These are phyloP conservation scores for Drechslerella coelobrocha DNA, from an alignment of 2,329 filamentous ascomycete species.

Conservation along the genomic window DNA sequence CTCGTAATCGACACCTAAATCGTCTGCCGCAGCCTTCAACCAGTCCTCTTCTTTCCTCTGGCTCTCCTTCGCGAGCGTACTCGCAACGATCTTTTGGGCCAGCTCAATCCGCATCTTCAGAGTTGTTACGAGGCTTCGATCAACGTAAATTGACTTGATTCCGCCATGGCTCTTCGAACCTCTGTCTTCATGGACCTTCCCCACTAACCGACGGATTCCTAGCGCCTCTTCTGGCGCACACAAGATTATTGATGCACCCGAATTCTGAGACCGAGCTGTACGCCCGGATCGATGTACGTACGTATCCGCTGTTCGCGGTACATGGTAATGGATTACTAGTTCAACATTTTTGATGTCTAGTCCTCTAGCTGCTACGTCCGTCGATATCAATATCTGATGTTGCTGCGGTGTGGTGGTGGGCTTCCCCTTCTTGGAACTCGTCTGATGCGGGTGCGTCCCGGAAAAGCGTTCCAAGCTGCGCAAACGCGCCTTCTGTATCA, in stretches of 20 bases:
- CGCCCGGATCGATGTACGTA: conserved; percentile 96
- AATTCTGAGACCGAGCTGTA: conserved; percentile 80
- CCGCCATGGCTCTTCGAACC: conserved; percentile 59
- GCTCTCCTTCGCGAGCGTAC: conserved; percentile 84
- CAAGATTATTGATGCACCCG: conserved; percentile 82
- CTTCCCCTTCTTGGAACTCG: conserved; percentile 52
- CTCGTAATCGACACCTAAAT: conserved; percentile 92
- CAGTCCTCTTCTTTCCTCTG: conserved; percentile 82
- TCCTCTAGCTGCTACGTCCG: conserved; percentile 90
- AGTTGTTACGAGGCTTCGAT: conserved; percentile 76
- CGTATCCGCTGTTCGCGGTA: conserved; percentile 86
- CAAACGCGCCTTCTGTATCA: conserved; percentile 95
- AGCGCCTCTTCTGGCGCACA: conserved; percentile 90
- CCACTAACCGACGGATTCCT: conserved; percentile 80
- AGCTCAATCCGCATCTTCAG: conserved; percentile 79
- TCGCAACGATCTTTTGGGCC: conserved; percentile 86
- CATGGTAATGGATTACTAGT: conserved; percentile 91
- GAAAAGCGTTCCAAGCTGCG: conserved; percentile 90
- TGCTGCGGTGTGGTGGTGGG: conserved; percentile 56
- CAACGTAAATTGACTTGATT: conserved; percentile 81
- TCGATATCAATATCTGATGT: conserved; percentile 79
- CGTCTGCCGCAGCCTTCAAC: conserved; percentile 82
- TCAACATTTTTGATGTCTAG: conserved; percentile 91
- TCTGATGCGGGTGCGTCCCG: conserved; percentile 57
- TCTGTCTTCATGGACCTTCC: conserved; percentile 76